Evolutionary conservation across 441 rosid species (phyloP), one percentile per base, ranked within the genome.

Genomic region (Populus tomentosa): DNA sequence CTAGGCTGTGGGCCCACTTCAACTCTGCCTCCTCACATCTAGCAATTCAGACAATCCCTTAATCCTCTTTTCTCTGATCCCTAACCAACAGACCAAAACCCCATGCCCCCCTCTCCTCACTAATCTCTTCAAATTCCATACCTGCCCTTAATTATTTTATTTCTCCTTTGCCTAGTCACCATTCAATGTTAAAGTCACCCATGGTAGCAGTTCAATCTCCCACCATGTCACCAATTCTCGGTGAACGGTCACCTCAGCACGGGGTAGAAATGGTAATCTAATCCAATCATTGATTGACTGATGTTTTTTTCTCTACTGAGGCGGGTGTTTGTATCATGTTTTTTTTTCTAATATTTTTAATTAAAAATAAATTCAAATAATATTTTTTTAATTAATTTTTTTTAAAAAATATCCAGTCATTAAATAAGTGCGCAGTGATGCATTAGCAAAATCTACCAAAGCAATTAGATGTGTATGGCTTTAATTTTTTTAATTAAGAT

Each of bases 51-150:
- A 64, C 77, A 75, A 68, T 46, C 79, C 84, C 81, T 73, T 80
- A 81, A 84, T 81, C 84, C 74, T 81, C 79, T 64, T 61, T 80
- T 78, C 42, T 71, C 5, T 78, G 90, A 89, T 82, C 88, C 92
- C 92, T 86, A 86, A 84, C 88, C 89, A 82, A 82, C 89, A 81
- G 91, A 86, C 90, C 89, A 83, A 72, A 26, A 69, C 82, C 83
- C 81, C 79, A n/a, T 70, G 69, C 63, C 78, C 70, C 79, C 59
- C 67, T 38, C 42, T 30, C 66, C 28, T 46, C 2, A 6, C 6
- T 10, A 10, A 11, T 32, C 26, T 1, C 7, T 16, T 23, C 8
- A 73, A 73, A 20, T 8, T 14, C 77, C 78, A 46, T 32, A 18
- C 69, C 59, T 7, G 32, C 75, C 75, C 69, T 16, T 77, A 14